These are phyloP conservation scores for Diplocarpon rosae DNA, from an alignment of 2,329 filamentous ascomycete species.

Conservation along the genomic window DNA sequence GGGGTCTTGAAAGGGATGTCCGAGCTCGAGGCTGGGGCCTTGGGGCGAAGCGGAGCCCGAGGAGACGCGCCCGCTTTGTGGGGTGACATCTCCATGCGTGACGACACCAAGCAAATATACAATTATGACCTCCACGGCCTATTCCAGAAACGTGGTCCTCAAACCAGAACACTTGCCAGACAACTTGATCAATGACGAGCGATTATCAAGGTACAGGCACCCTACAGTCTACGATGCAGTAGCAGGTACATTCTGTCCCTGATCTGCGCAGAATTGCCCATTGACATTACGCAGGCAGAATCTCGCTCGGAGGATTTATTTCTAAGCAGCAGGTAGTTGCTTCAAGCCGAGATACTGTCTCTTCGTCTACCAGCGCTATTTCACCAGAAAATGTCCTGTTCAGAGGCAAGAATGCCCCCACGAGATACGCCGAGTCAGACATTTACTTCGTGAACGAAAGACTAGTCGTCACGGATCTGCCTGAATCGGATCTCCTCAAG, in stretches of 20 bases:
- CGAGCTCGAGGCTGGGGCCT: neutral
- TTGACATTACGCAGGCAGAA: slow-evolving; percentile 28
- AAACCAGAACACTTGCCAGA: slow-evolving; percentile 9
- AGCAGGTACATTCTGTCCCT: slow-evolving; percentile 32
- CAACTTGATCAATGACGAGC: slow-evolving; percentile 4
- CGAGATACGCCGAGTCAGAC: slow-evolving; percentile 59
- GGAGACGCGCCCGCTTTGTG: neutral
- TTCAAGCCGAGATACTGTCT: slow-evolving; percentile 22
- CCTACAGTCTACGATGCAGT: slow-evolving; percentile 63
- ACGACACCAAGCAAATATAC: neutral
- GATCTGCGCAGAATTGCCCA: neutral
- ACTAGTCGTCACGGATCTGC: slow-evolving; percentile 44
- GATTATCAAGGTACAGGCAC: slow-evolving; percentile 22
- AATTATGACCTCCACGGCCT: slow-evolving; percentile 21
- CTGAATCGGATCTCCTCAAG: slow-evolving; percentile 59
- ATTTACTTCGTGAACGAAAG: slow-evolving; percentile 56
- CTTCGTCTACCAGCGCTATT: slow-evolving; percentile 30
- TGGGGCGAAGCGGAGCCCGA: neutral
- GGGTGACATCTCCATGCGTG: neutral
- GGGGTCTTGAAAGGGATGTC: too few relatives aligned
- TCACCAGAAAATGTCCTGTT: slow-evolving; percentile 65
- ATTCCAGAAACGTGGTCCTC: slow-evolving; percentile 15
- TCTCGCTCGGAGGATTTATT: slow-evolving; percentile 34
- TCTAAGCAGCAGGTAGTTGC: slow-evolving; percentile 17
- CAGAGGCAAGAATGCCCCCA: slow-evolving; percentile 49